Evolutionary conservation across 768 basidiomycete genomes (phyloP).

Genomic region (Amyloporia xantha): DNA sequence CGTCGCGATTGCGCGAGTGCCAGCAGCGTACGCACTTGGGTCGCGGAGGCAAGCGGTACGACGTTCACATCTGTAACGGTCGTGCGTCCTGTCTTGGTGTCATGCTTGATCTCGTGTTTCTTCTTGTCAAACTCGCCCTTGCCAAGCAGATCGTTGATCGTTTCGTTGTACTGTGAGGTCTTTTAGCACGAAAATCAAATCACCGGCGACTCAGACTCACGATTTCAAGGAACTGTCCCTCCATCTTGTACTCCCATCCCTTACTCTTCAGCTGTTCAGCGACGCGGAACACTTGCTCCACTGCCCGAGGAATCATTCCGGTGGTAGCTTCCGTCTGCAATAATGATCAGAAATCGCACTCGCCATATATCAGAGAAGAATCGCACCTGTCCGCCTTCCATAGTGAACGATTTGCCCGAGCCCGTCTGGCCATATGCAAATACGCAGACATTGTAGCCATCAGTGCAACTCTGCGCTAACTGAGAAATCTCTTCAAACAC

Average conservation of each 20-base stretch:
- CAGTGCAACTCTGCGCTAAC: conserved; percentile 85
- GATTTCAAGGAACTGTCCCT: conserved; percentile 95
- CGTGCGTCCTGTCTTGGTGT: conserved; percentile 64
- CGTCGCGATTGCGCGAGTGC: conserved; percentile 71
- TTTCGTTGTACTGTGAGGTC: conserved; percentile 75
- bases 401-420: conserved; percentile 83
- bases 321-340: conserved; percentile 54
- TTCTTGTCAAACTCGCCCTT: conserved; percentile 81
- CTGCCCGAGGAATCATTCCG: conserved; percentile 93
- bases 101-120: conserved; percentile 95
- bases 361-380: too few relatives aligned
- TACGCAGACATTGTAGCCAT: conserved; percentile 93
- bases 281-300: conserved; percentile 81
- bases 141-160: conserved; percentile 88
- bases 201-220: conserved; percentile 38
- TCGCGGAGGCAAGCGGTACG: conserved; percentile 62
- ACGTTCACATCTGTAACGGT: conserved; percentile 80
- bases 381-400: conserved; percentile 80
- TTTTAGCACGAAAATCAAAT: not conserved
- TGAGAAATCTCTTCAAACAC: conserved; percentile 92
- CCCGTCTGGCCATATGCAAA: conserved; percentile 97
- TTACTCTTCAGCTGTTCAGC: conserved; percentile 66
- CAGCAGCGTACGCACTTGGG: conserved; percentile 73
- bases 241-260: conserved; percentile 88
- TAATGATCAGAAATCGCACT: too few relatives aligned